phyloP scores from a whole-genome alignment of 140 eudicot genomes.

The Ambrosia hybrid region DNA sequence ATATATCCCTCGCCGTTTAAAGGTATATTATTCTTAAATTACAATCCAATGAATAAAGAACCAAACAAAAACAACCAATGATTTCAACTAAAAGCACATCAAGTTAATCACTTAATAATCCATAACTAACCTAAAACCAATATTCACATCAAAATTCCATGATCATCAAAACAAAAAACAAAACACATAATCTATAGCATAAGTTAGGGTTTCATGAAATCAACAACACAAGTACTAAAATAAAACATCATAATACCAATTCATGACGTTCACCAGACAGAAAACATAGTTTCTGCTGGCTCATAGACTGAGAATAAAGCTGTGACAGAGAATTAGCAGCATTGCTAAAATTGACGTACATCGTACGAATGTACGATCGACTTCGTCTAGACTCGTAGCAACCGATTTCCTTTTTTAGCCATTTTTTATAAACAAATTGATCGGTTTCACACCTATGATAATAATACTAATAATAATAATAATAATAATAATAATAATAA shows the following conservation, averaged over 20 bases:
- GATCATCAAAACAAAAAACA: background rate
- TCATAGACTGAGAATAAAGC: conserved; percentile 60
- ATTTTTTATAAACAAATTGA: conserved; percentile 10
- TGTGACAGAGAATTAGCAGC: conserved; percentile 66
- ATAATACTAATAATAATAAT: too few species aligned
- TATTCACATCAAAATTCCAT: too few species aligned
- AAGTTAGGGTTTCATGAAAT: background rate
- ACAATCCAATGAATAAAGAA: background rate
- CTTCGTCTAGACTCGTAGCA: conserved; percentile 67
- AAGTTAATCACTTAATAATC: too few species aligned
- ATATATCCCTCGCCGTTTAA: too few species aligned
- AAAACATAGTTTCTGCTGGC: conserved; percentile 57
- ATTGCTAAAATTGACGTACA: conserved; percentile 51
- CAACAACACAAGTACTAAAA: background rate
- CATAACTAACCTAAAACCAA: too few species aligned
- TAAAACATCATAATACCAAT: conserved; percentile 31
- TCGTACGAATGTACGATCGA: conserved; percentile 45
- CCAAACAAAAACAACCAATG: background rate
- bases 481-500: too few species aligned
- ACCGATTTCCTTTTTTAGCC: conserved; percentile 57
- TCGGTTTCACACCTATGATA: too few species aligned
- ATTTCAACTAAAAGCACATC: background rate
- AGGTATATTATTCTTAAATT: too few species aligned
- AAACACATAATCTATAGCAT: background rate
- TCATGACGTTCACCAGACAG: conserved; percentile 67